A percentile compares a stretch with the other conserved stretches of the same genome.
phyloP scores from a whole-genome alignment of 768 basidiomycete species.

The Tylopilus sp. region DNA sequence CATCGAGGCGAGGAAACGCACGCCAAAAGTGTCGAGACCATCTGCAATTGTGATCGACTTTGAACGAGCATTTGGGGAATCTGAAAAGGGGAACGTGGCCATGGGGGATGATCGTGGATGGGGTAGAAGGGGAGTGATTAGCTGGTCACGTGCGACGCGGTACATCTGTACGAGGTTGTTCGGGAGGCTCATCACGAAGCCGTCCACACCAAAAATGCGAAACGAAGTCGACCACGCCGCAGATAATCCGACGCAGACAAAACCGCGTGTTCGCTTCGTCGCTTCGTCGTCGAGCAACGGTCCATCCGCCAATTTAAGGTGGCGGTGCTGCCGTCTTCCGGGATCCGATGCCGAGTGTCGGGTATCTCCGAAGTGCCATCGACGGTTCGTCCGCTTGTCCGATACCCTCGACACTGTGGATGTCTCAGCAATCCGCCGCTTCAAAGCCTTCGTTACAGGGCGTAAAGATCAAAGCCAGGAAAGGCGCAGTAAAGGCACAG shows the following conservation, averaged over 20 bases:
- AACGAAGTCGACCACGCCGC: neutral
- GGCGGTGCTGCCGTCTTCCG: neutral
- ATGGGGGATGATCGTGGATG: conserved; percentile 19
- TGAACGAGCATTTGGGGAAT: conserved; percentile 75
- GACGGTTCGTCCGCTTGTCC: neutral
- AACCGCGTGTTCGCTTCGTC: neutral
- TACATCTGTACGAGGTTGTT: conserved; percentile 3
- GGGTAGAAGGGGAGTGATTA: conserved; percentile 7
- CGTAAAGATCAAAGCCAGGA: conserved; percentile 91
- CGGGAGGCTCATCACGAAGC: neutral
- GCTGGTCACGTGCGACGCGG: conserved; percentile 24
- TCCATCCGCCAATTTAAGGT: neutral
- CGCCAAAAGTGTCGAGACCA: conserved; percentile 70
- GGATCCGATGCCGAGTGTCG: neutral
- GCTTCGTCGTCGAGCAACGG: neutral
- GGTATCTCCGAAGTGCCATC: neutral
- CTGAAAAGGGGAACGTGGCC: conserved; percentile 39
- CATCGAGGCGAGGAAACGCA: conserved; percentile 35
- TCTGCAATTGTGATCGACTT: conserved; percentile 80
- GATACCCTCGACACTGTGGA: conserved; percentile 55
- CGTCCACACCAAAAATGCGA: neutral
- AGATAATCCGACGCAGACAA: neutral
- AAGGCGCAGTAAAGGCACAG: conserved; percentile 87
- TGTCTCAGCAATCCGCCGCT: conserved; percentile 86
- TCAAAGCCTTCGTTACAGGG: conserved; percentile 89